These are phyloP conservation scores for Penicillium sp. DNA, from an alignment of 2,329 filamentous ascomycete genomes.

Conservation along the genomic window DNA sequence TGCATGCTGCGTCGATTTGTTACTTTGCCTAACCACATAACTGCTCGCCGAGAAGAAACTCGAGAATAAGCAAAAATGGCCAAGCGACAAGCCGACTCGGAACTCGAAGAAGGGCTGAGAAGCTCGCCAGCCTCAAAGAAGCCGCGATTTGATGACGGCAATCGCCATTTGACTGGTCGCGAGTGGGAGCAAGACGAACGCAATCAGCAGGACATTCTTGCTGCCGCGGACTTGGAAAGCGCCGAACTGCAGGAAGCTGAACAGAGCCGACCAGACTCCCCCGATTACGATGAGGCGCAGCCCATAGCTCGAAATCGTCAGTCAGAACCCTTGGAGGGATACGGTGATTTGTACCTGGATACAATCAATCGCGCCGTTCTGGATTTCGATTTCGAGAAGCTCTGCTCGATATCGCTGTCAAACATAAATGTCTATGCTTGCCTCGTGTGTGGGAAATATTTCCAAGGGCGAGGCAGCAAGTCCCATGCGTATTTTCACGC, in stretches of 20 bases:
- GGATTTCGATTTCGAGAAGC: constrained; percentile 98
- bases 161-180: constrained; percentile 26
- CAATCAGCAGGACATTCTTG: constrained; percentile 37
- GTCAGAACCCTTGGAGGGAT: constrained; percentile 75
- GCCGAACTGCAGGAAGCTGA: constrained; percentile 33
- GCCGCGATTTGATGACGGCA: constrained; percentile 36
- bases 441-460: constrained; percentile 96
- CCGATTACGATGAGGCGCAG: constrained; percentile 36
- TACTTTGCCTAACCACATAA: constrained; percentile 10
- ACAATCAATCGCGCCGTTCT: constrained; percentile 90
- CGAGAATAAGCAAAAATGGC: constrained; percentile 33
- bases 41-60: background rate
- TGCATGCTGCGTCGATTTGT: constrained; percentile 12
- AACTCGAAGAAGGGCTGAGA: constrained; percentile 33
- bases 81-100: constrained; percentile 45
- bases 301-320: constrained; percentile 56
- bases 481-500: constrained; percentile 98
- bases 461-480: constrained; percentile 85
- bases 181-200: constrained; percentile 33
- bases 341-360: constrained; percentile 94
- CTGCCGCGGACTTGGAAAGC: constrained; percentile 70
- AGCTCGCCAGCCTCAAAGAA: constrained; percentile 45
- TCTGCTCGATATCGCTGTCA: constrained; percentile 90
- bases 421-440: constrained; percentile 99
- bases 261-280: constrained; percentile 23